Percentiles rank a stretch among this genome's conserved stretches.
phyloP scores from a whole-genome alignment of 768 basidiomycete species.

The Cystobasidium onofrii region DNA sequence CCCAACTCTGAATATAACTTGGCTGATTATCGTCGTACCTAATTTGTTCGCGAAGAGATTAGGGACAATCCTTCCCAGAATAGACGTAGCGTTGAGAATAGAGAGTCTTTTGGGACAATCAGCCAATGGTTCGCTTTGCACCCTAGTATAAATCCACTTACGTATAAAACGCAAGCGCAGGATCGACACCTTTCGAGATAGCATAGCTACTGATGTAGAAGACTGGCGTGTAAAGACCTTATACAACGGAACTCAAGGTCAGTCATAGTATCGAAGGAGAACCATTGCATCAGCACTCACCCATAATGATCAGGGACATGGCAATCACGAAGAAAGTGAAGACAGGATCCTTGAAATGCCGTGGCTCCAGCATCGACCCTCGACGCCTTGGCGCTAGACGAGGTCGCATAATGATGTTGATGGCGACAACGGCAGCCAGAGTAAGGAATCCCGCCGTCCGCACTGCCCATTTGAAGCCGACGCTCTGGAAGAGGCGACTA shows the following conservation, averaged over 20 bases:
- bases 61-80: constrained; percentile 55
- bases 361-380: constrained; percentile 35
- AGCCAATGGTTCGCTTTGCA: too few relatives aligned
- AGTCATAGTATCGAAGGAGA: background rate
- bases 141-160: too few relatives aligned
- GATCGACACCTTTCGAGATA: constrained; percentile 21
- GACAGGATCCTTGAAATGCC: constrained; percentile 34
- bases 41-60: constrained; percentile 47
- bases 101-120: constrained; percentile 45
- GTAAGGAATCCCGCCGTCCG: constrained; percentile 51
- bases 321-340: constrained; percentile 42
- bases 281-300: too few relatives aligned
- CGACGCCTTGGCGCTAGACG: constrained; percentile 46
- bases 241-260: background rate
- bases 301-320: constrained; percentile 42
- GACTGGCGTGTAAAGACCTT: constrained; percentile 49
- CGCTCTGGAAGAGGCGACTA: constrained; percentile 48
- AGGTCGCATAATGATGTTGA: constrained; percentile 48
- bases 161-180: constrained; percentile 39
- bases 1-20: background rate
- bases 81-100: constrained; percentile 60
- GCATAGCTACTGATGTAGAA: constrained; percentile 35
- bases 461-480: constrained; percentile 44
- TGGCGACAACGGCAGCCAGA: constrained; percentile 47
- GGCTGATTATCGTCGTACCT: constrained; percentile 30